Base-by-base conservation (phyloP, 164 flowering plant genomes). In the Macadamia tetraphylla region DNA sequence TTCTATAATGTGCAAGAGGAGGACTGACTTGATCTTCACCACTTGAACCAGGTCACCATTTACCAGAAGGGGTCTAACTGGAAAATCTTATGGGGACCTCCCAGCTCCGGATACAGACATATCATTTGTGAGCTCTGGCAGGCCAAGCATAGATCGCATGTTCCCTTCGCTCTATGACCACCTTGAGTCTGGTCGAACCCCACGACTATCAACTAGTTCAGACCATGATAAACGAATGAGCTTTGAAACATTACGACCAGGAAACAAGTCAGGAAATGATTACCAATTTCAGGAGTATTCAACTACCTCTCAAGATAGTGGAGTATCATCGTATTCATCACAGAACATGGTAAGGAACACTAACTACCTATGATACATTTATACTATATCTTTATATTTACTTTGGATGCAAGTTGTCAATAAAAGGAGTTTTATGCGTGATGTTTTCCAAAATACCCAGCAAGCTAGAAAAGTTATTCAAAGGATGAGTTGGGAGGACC, bases 91-190 rank as follows among this genome's bases (percentile, higher is more conserved):
- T 12, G 75, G 74, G 1, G 87, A 84, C 0, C 65, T 79, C 53
- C 52, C 80, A 14, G 67, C 77, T 7, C 65, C 81, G 12, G 92
- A 90, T 0, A 71, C 80, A 1, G 91, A 88, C 48, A 81, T 85
- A 74, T 86, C 91, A 17, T 86, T 82, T 66, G 80, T 85, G 30
- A 86, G 91, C 78, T 77, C 84, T 10, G 86, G 79, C 10, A 81
- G 88, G 75, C 86, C 89, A 49, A 92, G 97, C 79, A 68, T 58
- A 0, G 97, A 89, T 18, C 78, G 76, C 23, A 52, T 63, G 67
- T 71, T 69, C 56, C 31, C 94, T 44, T 71, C 82, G 6, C 53
- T 67, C 35, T 78, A 66, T 59, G 93, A 89, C 31, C 67, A 55
- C 43, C 1, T 75, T 58, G 87, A 84, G 3, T 23, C 65, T n/a